Percentiles rank a stretch among this genome's conserved stretches.
Conservation (phyloP, 1,139 yeast species). For the Yamadazyma triangularis region DNA sequence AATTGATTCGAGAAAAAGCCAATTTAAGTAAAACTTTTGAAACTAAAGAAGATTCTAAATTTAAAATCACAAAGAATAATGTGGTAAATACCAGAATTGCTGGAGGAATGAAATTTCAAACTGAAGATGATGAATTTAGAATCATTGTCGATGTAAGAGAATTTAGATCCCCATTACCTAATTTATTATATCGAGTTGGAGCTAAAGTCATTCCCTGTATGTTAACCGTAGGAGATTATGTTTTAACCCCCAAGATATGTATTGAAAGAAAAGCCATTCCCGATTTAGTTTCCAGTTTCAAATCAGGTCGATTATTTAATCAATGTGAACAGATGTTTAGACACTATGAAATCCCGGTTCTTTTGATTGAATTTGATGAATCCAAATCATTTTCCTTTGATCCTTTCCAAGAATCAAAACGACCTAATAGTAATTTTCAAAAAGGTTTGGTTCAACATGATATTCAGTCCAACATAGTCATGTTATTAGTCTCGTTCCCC, state of each 20-base stretch:
- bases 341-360: conserved; percentile 74
- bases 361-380: conserved; percentile 88
- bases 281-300: conserved; percentile 80
- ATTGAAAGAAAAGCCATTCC: conserved; percentile 90
- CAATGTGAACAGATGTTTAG: conserved; percentile 90
- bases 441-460: conserved; percentile 55
- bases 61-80: conserved; percentile 28
- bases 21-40: conserved; percentile 66
- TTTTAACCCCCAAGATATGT: conserved; percentile 80
- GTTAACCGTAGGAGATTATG: conserved; percentile 90
- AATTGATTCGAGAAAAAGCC: conserved; percentile 80
- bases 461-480: conserved; percentile 69
- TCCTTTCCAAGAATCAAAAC: conserved; percentile 58
- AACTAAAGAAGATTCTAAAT: conserved; percentile 53
- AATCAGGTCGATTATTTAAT: conserved; percentile 74
- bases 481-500: conserved; percentile 73
- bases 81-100: conserved; percentile 73
- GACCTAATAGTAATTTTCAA: conserved; percentile 28
- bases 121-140: conserved; percentile 46
- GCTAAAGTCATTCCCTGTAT: conserved; percentile 79
- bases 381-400: conserved; percentile 83
- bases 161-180: conserved; percentile 83
- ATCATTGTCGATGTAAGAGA: conserved; percentile 93
- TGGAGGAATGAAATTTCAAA: conserved; percentile 63
- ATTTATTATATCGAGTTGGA: conserved; percentile 69